Percentiles rank a stretch among this genome's conserved stretches.
Evolutionary conservation across 1,284 basidiomycete genomes (phyloP).

Genomic region (Sporisorium iseilematis-ciliati): DNA sequence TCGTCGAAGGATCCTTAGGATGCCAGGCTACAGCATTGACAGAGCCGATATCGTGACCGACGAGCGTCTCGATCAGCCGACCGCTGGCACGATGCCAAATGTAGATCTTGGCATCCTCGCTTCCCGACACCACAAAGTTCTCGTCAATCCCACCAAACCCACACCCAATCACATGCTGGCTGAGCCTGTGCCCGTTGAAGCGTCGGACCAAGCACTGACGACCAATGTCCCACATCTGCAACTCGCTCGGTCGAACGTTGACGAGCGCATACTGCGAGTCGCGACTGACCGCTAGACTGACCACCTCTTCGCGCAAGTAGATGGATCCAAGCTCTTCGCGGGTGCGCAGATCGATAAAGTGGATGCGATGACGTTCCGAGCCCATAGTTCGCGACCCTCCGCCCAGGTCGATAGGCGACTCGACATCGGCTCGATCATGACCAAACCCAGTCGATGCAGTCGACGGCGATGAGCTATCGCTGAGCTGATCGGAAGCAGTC

Average conservation of each 20-base stretch:
- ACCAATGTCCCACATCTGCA: constrained; percentile 86
- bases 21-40: constrained; percentile 99
- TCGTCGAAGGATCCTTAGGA: constrained; percentile 82
- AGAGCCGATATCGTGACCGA: constrained; percentile 85
- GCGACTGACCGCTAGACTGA: constrained; percentile 76
- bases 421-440: constrained; percentile 19
- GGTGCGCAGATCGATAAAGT: constrained; percentile 80
- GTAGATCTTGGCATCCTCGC: constrained; percentile 84
- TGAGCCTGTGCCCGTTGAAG: constrained; percentile 57
- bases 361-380: constrained; percentile 74
- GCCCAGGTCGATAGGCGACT: constrained; percentile 38
- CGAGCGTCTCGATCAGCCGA: constrained; percentile 81
- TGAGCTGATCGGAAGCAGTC: constrained; percentile 37
- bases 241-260: constrained; percentile 78
- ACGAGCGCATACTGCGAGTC: constrained; percentile 89
- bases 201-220: constrained; percentile 75
- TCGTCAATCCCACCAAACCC: constrained; percentile 93
- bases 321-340: constrained; percentile 72
- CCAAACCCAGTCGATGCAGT: constrained; percentile 28
- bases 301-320: constrained; percentile 78
- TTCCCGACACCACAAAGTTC: constrained; percentile 91
- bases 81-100: constrained; percentile 93
- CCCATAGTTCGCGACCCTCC: constrained; percentile 70
- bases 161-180: constrained; percentile 82
- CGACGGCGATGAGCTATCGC: constrained; percentile 30